Conservation (phyloP, 805 yeast genomes). For the Saturnispora ahearnii region DNA sequence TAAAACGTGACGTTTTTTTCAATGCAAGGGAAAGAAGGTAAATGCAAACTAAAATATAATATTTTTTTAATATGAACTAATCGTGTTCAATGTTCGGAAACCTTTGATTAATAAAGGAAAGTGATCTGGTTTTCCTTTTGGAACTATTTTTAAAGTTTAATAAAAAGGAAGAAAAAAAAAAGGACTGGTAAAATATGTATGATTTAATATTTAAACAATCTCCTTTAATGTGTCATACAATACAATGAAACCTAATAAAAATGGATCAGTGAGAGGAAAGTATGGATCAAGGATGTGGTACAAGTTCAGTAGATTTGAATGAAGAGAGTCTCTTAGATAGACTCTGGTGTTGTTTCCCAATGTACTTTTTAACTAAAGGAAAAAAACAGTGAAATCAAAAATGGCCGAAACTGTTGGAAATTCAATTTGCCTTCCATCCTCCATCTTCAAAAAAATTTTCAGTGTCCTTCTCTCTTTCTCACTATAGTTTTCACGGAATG, state of each 20-base stretch:
- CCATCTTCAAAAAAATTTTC: neutral
- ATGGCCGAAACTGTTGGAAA: neutral
- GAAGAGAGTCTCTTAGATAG: neutral
- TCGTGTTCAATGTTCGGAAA: neutral
- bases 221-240: neutral
- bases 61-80: too few species aligned
- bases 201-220: neutral
- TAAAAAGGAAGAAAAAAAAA: neutral
- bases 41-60: too few species aligned
- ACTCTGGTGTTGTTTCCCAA: neutral
- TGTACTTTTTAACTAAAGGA: neutral
- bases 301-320: neutral
- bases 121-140: too few species aligned
- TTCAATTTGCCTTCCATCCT: neutral
- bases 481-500: too few species aligned
- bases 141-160: too few species aligned
- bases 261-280: neutral
- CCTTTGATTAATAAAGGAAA: neutral
- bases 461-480: neutral
- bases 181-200: neutral
- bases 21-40: too few species aligned
- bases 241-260: neutral
- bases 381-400: neutral
- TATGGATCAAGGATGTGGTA: neutral
- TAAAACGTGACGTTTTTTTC: too few species aligned